Evolutionary conservation across 345 rosid genomes (phyloP), one percentile per base, ranked within the genome.

Genomic region (Hibiscus trionum): DNA sequence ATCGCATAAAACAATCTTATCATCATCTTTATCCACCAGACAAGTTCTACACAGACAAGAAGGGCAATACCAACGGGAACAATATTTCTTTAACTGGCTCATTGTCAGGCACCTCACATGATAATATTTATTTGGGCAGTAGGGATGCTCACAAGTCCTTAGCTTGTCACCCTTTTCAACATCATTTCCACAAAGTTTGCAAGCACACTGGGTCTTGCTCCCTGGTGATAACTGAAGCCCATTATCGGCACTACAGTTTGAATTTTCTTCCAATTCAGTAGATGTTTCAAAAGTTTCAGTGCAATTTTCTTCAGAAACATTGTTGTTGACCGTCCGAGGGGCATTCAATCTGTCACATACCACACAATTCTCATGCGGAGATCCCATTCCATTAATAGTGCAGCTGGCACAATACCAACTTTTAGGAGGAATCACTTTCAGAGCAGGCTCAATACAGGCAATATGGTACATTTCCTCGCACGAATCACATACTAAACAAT

Each of bases 381-480:
- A 82, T 61, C 86, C 86, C 61, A 85, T 77, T 81, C 91, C 96
- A 39, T 75, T 72, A 63, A 83, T 72, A 42, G 78, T 78, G 84
- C 99, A 95, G 76, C 65, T 78, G 35, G 75, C 77, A 79, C 99
- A 95, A 74, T 88, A 90, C 99, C 98, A 95, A 50, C 80, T 85
- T 77, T 61, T 83, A 0, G 78, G 85, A 17, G 93, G 87, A 71
- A 87, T 89, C 80, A 82, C 86, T 65, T 80, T 81, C 69, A 85
- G 83, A 67, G 88, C 88, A 44, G 96, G 96, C 69, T 87, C 80
- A 65, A 87, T 90, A 76, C 98, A 95, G 67, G 89, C 79, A 80
- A 92, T 84, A 76, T 92, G 99, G 81, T 87, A 89, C 76, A 84
- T 83, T 69, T 87, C 90, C 79, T 92, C 97, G 12, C 99, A 95